Evolutionary conservation across 306 rosid genomes (phyloP).

Genomic region (Coriaria nepalensis): DNA sequence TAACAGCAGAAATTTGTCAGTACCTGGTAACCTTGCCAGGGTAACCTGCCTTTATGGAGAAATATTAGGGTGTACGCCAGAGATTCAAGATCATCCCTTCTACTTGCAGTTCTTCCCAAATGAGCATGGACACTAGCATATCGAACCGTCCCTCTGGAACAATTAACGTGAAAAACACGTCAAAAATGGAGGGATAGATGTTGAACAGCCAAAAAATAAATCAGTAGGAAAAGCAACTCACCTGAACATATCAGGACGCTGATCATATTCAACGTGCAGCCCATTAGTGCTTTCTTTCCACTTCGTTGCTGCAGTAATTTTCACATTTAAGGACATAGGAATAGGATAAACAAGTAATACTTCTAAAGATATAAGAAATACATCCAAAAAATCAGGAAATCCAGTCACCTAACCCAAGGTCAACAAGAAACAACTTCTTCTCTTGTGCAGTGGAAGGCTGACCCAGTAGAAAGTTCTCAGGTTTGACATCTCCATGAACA

Average conservation of each 20-base stretch:
- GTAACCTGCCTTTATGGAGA: constrained; percentile 79
- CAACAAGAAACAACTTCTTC: constrained; percentile 88
- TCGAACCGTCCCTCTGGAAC: constrained; percentile 77
- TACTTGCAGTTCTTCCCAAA: constrained; percentile 89
- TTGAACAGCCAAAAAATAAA: neutral
- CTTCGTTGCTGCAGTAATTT: constrained; percentile 58
- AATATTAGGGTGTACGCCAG: constrained; percentile 88
- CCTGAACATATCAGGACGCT: constrained; percentile 98
- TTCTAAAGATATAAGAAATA: constrained; percentile 6
- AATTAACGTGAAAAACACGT: constrained; percentile 6
- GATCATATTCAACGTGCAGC: constrained; percentile 84
- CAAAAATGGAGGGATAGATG: constrained; percentile 1
- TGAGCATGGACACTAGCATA: constrained; percentile 98
- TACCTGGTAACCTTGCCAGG: constrained; percentile 97
- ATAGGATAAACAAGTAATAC: neutral
- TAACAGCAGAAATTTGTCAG: constrained; percentile 8
- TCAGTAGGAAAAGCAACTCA: constrained; percentile 8
- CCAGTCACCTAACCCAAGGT: constrained; percentile 78
- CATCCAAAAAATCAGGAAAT: constrained; percentile 7
- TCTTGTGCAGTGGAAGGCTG: constrained; percentile 82
- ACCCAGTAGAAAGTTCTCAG: constrained; percentile 95
- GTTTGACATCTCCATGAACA: constrained; percentile 96
- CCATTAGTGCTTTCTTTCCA: constrained; percentile 78
- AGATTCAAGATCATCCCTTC: constrained; percentile 95
- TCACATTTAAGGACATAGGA: constrained; percentile 7